Evolutionary conservation across 495 filamentous ascomycete genomes (phyloP), one percentile per base, ranked within the genome.

Genomic region (Thermothielavioides terrestris): DNA sequence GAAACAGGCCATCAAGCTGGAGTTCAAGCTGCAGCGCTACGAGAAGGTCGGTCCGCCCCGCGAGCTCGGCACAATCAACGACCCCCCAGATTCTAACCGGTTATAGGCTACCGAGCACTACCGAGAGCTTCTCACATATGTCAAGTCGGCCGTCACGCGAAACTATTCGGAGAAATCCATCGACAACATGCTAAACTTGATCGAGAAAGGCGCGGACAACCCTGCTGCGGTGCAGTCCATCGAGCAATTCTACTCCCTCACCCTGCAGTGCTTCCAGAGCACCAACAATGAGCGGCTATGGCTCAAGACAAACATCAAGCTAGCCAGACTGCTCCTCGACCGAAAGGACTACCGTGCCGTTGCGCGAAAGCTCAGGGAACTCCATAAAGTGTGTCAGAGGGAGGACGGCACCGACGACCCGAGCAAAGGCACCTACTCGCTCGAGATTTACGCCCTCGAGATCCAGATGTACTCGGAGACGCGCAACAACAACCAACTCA

Each of bases 111-210:
- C 90, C n/a, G 84, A 94, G 68, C 89, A 97, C 61, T 98, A 94
- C 67, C 80, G 77, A 49, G 90, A 97, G 65, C 88, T 98, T 23
- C 82, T 98, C 52, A 97, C 89, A 28, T 98, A 97, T 63, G 90
- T 97, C 68, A 94, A 90, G 63, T 92, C 88, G 22, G 90, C 92
- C 20, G 91, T 97, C 42, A 97, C 94, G 21, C 85, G 92, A 45
- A 98, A 97, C 67, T 96, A 97, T 67, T 96, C 94, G 8, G 92
- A 98, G 66, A 98, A 97, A 66, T 96, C 91, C 9, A 94, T 98
- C 68, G 96, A 96, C 71, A 98, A 95, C 64, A 95, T 98, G 83
- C 87, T 98, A 25, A 94, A 97, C 69, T 94, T 84, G 67, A 94
- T 98, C 61, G 90, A 96, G 69, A 96, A 96, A 67, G 81, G 82